A percentile compares a stretch with the other conserved stretches of the same genome.
Evolutionary conservation across 805 yeast genomes (phyloP).

Genomic region (Yarrowia sp.): DNA sequence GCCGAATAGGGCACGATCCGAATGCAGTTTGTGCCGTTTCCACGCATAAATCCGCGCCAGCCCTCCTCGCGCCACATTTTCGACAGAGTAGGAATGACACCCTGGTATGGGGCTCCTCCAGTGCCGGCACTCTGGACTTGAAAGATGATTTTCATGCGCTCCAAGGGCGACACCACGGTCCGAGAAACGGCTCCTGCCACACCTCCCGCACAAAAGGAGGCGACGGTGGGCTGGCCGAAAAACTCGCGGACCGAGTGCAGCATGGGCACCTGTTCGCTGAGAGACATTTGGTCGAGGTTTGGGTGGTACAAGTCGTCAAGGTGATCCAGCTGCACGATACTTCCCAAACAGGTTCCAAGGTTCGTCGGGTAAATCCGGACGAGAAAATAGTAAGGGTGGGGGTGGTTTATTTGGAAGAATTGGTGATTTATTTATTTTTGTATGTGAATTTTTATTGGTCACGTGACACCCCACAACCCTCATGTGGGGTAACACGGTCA

Average conservation of each 20-base stretch:
- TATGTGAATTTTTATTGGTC: background rate
- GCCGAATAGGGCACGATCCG: slow-evolving; percentile 93
- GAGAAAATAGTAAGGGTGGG: too few relatives aligned
- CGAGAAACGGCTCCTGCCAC: slow-evolving; percentile 93
- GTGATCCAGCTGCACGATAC: slow-evolving; percentile 9
- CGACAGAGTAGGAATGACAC: slow-evolving; percentile 68
- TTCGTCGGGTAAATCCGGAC: slow-evolving; percentile 14
- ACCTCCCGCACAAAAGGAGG: slow-evolving; percentile 93
- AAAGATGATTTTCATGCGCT: slow-evolving; percentile 84
- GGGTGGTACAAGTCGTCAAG: too few relatives aligned
- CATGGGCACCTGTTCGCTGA: slow-evolving; percentile 6
- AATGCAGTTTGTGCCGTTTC: slow-evolving; percentile 85
- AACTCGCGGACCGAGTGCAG: slow-evolving; percentile 19
- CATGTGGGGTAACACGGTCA: too few relatives aligned
- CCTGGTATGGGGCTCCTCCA: slow-evolving; percentile 49
- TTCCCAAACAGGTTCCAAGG: slow-evolving; percentile 20
- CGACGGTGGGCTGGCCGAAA: slow-evolving; percentile 42
- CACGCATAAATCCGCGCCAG: slow-evolving; percentile 82
- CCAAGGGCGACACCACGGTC: slow-evolving; percentile 92
- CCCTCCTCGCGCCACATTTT: slow-evolving; percentile 90
- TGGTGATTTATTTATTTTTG: too few relatives aligned
- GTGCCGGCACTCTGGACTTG: slow-evolving; percentile 76
- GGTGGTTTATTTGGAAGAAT: too few relatives aligned
- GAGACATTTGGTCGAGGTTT: slow-evolving; percentile 11
- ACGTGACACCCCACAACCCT: too few relatives aligned